Evolutionary conservation across 371 early-diverging fungal genomes (phyloP).

Genomic region (Circinella umbellata): DNA sequence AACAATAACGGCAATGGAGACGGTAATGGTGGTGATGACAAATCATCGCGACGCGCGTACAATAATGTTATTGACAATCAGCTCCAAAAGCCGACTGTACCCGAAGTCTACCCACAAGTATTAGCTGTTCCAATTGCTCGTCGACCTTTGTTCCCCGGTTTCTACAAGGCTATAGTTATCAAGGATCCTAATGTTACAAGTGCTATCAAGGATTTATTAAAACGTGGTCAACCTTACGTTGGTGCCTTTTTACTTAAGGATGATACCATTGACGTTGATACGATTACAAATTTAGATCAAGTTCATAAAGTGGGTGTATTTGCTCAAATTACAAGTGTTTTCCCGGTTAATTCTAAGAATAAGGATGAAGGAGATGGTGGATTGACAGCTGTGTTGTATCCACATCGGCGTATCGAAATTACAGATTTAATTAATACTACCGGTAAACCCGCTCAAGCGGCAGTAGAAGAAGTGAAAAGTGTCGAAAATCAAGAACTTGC

Average conservation of each 20-base stretch:
- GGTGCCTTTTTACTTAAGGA: constrained; percentile 93
- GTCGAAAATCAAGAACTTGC: background rate
- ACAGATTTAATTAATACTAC: constrained; percentile 54
- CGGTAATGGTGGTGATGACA: constrained; percentile 32
- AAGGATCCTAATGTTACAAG: constrained; percentile 91
- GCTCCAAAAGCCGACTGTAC: constrained; percentile 77
- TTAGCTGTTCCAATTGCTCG: constrained; percentile 93
- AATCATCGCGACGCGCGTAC: constrained; percentile 29
- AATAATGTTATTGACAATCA: constrained; percentile 58
- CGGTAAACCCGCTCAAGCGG: constrained; percentile 13
- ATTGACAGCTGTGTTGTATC: constrained; percentile 94
- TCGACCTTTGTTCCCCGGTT: constrained; percentile 95
- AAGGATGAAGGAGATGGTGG: constrained; percentile 61
- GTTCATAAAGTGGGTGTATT: constrained; percentile 94
- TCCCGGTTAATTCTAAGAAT: constrained; percentile 63
- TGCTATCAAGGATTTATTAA: constrained; percentile 89
- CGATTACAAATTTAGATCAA: constrained; percentile 74
- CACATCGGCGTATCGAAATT: constrained; percentile 90
- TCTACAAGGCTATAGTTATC: constrained; percentile 95
- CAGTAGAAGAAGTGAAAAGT: constrained; percentile 14
- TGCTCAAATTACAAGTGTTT: constrained; percentile 96
- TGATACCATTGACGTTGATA: constrained; percentile 85
- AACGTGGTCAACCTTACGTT: constrained; percentile 93
- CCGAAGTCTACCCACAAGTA: constrained; percentile 89
- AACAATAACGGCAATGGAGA: constrained; percentile 20